Evolutionary conservation across 306 rosid genomes (phyloP).

Genomic region (Luffa aegyptiaca): DNA sequence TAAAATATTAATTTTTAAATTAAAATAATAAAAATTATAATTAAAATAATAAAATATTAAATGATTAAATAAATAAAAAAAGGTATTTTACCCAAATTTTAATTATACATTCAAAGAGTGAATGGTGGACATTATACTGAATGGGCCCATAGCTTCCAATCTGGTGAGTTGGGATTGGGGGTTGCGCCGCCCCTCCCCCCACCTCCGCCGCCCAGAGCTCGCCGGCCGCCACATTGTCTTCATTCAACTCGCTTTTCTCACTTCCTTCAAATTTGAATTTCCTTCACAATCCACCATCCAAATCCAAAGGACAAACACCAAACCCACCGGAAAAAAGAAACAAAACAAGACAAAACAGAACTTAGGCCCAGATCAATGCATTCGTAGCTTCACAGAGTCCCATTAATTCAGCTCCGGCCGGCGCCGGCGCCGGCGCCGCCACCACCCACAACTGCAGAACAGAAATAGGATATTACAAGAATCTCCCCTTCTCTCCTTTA

Average conservation of each 20-base stretch:
- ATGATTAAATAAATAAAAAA: no score
- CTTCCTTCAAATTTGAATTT: background rate
- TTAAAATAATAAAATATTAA: no score
- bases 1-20: no score
- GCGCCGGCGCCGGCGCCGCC: background rate
- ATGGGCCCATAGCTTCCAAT: background rate
- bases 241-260: background rate
- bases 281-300: background rate
- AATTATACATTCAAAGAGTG: background rate
- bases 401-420: background rate
- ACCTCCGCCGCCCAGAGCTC: background rate
- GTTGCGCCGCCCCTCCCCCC: background rate
- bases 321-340: background rate
- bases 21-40: no score
- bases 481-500: background rate
- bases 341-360: background rate
- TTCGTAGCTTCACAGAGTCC: background rate
- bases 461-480: background rate
- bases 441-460: background rate
- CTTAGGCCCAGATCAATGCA: background rate
- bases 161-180: background rate
- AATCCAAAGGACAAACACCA: background rate
- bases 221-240: background rate
- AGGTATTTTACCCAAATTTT: no score
- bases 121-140: background rate